These are phyloP conservation scores for Taphrina confusa DNA, from an alignment of 1,139 yeast genomes.

Conservation along the genomic window DNA sequence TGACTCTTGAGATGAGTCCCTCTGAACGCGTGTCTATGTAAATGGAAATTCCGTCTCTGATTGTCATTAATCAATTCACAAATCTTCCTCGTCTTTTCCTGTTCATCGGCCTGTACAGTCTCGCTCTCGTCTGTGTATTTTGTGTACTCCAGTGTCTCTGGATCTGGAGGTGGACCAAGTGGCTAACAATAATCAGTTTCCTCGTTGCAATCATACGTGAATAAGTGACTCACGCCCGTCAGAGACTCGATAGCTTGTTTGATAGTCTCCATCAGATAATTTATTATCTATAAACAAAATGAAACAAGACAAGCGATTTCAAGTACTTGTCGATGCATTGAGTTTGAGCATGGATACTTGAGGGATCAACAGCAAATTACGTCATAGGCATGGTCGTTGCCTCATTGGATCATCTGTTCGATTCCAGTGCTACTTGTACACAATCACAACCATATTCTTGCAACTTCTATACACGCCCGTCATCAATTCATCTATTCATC, in stretches of 20 bases:
- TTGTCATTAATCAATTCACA: conserved; percentile 10
- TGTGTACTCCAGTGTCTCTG: not conserved
- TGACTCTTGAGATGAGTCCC: conserved; percentile 20
- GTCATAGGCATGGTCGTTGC: not conserved
- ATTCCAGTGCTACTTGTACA: too few relatives aligned
- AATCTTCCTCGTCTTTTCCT: conserved; percentile 7
- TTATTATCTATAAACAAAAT: too few relatives aligned
- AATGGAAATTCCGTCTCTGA: conserved; percentile 10
- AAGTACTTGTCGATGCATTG: too few relatives aligned
- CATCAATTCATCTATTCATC: not conserved
- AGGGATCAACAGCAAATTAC: too few relatives aligned
- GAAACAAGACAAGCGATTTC: too few relatives aligned
- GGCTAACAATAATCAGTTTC: not conserved
- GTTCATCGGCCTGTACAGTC: not conserved
- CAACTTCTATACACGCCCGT: too few relatives aligned
- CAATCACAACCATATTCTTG: too few relatives aligned
- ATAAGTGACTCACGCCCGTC: not conserved
- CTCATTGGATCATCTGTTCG: not conserved
- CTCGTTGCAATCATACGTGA: not conserved
- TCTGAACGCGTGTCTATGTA: conserved; percentile 10
- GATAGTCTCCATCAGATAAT: conserved; percentile 10
- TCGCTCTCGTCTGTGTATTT: conserved; percentile 9
- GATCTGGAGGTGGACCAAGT: conserved; percentile 6
- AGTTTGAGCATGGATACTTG: too few relatives aligned
- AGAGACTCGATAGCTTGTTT: conserved; percentile 5